These are phyloP conservation scores for Solanum pinnatisectum DNA, from an alignment of 257 asterid species.

Conservation along the genomic window DNA sequence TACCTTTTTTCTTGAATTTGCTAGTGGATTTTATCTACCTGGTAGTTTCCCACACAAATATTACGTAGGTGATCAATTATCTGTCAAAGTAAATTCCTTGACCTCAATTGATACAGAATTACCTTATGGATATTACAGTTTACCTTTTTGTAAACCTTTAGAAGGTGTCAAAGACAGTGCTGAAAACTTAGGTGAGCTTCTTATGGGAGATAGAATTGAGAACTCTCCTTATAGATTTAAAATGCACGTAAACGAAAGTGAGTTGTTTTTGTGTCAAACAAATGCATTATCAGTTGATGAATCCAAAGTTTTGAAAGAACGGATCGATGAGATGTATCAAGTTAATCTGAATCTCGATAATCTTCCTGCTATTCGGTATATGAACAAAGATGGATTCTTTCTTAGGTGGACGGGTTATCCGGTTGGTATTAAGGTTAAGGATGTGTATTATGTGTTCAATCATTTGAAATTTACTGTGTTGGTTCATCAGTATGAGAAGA, in stretches of 20 bases:
- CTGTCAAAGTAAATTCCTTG: slow-evolving; percentile 14
- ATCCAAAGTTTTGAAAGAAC: slow-evolving; percentile 9
- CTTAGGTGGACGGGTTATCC: slow-evolving; percentile 21
- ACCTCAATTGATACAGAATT: slow-evolving; percentile 19
- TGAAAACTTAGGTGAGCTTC: slow-evolving; percentile 20
- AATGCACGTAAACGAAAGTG: slow-evolving; percentile 5
- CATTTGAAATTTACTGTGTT: slow-evolving; percentile 18
- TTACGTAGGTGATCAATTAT: slow-evolving; percentile 11
- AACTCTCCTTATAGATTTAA: slow-evolving; percentile 11
- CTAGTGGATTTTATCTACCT: slow-evolving; percentile 13
- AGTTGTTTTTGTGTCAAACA: slow-evolving; percentile 6
- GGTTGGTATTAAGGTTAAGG: slow-evolving; percentile 13
- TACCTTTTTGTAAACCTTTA: slow-evolving; percentile 16
- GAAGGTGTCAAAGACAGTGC: slow-evolving; percentile 21
- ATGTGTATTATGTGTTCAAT: slow-evolving; percentile 9
- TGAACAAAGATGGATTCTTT: slow-evolving; percentile 9
- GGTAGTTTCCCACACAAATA: slow-evolving; percentile 21
- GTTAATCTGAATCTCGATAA: slow-evolving; percentile 20
- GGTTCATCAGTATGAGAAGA: slow-evolving; percentile 10
- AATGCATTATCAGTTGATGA: slow-evolving; percentile 6
- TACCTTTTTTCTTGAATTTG: background rate
- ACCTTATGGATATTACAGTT: slow-evolving; percentile 11
- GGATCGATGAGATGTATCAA: slow-evolving; percentile 18
- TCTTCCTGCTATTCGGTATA: slow-evolving; percentile 17
- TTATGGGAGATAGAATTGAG: slow-evolving; percentile 19